A percentile compares a stretch with the other conserved stretches of the same genome.
Evolutionary conservation across 1,139 yeast species (phyloP).

Genomic region (Saccharomyces uvarum): DNA sequence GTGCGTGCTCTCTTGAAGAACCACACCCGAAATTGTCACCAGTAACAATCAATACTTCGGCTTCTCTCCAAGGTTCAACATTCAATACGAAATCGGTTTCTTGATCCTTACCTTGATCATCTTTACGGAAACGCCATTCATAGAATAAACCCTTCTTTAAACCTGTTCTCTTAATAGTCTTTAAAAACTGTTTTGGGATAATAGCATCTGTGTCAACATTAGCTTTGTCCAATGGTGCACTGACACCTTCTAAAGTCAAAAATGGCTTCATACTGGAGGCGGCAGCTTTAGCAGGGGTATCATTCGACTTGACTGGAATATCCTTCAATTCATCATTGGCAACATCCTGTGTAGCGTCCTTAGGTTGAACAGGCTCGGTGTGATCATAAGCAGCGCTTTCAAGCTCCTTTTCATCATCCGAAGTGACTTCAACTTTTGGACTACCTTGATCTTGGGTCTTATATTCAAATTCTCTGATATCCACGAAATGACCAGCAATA

Average conservation of each 20-base stretch:
- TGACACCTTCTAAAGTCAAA: constrained; percentile 66
- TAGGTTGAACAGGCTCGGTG: constrained; percentile 45
- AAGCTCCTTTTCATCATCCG: constrained; percentile 47
- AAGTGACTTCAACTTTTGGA: constrained; percentile 53
- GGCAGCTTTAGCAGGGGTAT: constrained; percentile 43
- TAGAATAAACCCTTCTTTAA: constrained; percentile 80
- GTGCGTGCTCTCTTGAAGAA: constrained; percentile 97
- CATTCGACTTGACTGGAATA: constrained; percentile 48
- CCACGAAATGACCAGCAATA: constrained; percentile 81
- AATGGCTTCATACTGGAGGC: constrained; percentile 69
- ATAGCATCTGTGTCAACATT: constrained; percentile 97
- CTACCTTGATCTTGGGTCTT: constrained; percentile 42
- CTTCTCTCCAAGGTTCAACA: constrained; percentile 68
- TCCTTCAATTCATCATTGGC: constrained; percentile 46
- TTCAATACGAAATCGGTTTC: constrained; percentile 85
- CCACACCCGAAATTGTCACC: constrained; percentile 99
- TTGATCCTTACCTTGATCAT: constrained; percentile 62
- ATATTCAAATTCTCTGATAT: constrained; percentile 74
- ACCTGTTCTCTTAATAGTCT: constrained; percentile 96
- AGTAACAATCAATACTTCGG: constrained; percentile 80
- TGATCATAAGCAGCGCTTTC: constrained; percentile 66
- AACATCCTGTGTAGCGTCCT: constrained; percentile 32
- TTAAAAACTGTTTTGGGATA: constrained; percentile 94
- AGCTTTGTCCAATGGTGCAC: constrained; percentile 91
- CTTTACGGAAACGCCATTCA: constrained; percentile 74